Percentiles rank a stretch among this genome's conserved stretches.
These are phyloP conservation scores for Stachybotrys elegans DNA, from an alignment of 2,329 filamentous ascomycete species.

Conservation along the genomic window DNA sequence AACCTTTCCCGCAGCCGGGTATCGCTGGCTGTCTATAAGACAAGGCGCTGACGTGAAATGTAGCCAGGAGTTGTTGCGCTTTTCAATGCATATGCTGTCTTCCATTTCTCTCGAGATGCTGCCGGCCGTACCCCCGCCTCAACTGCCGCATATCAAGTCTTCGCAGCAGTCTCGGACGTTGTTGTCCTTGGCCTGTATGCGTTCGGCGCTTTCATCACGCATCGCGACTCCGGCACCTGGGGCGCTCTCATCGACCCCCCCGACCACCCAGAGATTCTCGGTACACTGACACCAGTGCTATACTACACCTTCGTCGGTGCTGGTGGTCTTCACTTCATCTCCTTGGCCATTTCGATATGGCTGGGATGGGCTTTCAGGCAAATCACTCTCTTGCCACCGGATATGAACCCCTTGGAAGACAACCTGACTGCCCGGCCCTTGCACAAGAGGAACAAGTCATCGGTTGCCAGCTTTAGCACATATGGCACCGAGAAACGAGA, in stretches of 20 bases:
- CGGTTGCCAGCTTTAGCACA: slow-evolving; percentile 41
- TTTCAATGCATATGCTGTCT: slow-evolving; percentile 72
- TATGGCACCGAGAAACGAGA: slow-evolving; percentile 54
- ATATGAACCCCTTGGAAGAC: slow-evolving; percentile 91
- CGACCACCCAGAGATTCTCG: slow-evolving; percentile 41
- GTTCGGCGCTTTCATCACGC: slow-evolving; percentile 45
- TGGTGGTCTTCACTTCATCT: slow-evolving; percentile 65
- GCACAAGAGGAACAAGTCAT: slow-evolving; percentile 72
- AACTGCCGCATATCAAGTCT: slow-evolving; percentile 84
- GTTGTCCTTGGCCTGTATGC: slow-evolving; percentile 49
- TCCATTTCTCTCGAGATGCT: slow-evolving; percentile 69
- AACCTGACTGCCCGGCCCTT: slow-evolving; percentile 66
- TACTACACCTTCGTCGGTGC: slow-evolving; percentile 64
- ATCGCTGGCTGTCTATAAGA: too few relatives aligned
- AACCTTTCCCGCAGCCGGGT: background rate
- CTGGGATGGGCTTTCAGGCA: slow-evolving; percentile 74
- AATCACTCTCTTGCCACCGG: slow-evolving; percentile 77
- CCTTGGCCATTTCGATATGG: slow-evolving; percentile 67
- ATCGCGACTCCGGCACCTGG: slow-evolving; percentile 52
- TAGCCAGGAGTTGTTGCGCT: slow-evolving; percentile 72
- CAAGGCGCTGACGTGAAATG: background rate
- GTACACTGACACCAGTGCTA: slow-evolving; percentile 58
- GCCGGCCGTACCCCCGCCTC: slow-evolving; percentile 70
- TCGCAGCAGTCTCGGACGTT: slow-evolving; percentile 68
- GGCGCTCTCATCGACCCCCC: slow-evolving; percentile 59